These are phyloP conservation scores for Amanita muscaria DNA, from an alignment of 768 basidiomycete genomes.

Conservation along the genomic window DNA sequence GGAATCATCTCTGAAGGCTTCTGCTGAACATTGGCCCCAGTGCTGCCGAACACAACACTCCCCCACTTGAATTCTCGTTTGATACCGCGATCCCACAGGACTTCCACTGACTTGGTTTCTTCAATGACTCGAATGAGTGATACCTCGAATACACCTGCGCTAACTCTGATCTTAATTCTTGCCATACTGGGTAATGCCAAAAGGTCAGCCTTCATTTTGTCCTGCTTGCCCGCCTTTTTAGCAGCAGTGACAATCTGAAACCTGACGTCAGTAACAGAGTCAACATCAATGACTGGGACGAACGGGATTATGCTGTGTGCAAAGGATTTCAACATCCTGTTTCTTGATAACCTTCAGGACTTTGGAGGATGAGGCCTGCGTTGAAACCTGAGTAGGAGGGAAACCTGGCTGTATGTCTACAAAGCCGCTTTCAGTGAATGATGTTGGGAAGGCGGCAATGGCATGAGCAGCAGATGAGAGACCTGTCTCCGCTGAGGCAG, in stretches of 20 bases:
- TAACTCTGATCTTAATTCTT: conserved; percentile 78
- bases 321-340: conserved; percentile 66
- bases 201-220: conserved; percentile 63
- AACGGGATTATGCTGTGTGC: conserved; percentile 88
- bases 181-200: conserved; percentile 60
- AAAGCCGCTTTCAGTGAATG: not conserved
- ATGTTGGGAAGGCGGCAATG: not conserved
- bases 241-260: conserved; percentile 62
- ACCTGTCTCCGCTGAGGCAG: conserved; percentile 24
- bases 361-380: conserved; percentile 12
- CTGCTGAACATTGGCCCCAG: conserved; percentile 61
- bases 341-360: conserved; percentile 69
- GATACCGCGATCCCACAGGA: conserved; percentile 69
- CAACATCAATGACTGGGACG: conserved; percentile 25
- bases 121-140: conserved; percentile 64
- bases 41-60: conserved; percentile 68
- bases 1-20: conserved; percentile 51
- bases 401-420: conserved; percentile 6
- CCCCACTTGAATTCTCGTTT: conserved; percentile 81
- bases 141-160: conserved; percentile 81
- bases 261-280: conserved; percentile 1
- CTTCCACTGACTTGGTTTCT: conserved; percentile 63
- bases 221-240: conserved; percentile 67
- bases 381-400: not conserved
- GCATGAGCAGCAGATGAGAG: not conserved